Conservation (phyloP, 176 grass and related monocot species). For the Coix lacrymajobi region DNA sequence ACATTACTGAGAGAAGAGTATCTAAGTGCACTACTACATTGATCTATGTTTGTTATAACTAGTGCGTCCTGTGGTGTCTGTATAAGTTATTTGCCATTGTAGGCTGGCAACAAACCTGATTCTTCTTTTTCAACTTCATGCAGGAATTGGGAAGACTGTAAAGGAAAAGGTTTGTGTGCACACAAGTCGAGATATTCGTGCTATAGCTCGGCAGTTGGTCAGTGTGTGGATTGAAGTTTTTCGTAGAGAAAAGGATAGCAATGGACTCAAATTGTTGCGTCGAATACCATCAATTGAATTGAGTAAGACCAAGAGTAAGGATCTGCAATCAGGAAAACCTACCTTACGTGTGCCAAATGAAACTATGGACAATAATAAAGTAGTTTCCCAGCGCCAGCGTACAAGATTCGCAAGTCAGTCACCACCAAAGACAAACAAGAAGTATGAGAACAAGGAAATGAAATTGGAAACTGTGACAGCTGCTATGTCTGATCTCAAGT, state of each 20-base stretch:
- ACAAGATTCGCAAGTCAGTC: background rate
- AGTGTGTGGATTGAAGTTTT: conserved; percentile 96
- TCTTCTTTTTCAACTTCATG: conserved; percentile 22
- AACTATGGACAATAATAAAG: conserved; percentile 34
- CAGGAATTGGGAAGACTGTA: conserved; percentile 88
- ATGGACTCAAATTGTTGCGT: conserved; percentile 66
- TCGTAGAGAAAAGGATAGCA: conserved; percentile 88
- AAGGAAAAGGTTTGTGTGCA: conserved; percentile 98
- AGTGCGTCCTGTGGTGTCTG: background rate
- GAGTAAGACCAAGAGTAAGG: conserved; percentile 50
- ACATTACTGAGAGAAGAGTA: background rate
- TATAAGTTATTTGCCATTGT: conserved; percentile 5
- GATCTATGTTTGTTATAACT: background rate
- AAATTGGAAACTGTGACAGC: conserved; percentile 50
- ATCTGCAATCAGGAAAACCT: conserved; percentile 46
- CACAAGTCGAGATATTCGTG: conserved; percentile 97
- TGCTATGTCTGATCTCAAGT: conserved; percentile 49
- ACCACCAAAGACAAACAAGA: conserved; percentile 38
- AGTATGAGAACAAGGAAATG: conserved; percentile 48
- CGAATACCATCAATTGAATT: conserved; percentile 47
- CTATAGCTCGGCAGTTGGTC: conserved; percentile 89
- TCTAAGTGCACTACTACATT: conserved; percentile 19
- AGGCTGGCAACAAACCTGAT: conserved; percentile 8
- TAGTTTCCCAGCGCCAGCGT: conserved; percentile 5
- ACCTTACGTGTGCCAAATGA: conserved; percentile 31